These are phyloP conservation scores for Myxozyma vanderwaltii DNA, from an alignment of 805 yeast genomes.

Conservation along the genomic window DNA sequence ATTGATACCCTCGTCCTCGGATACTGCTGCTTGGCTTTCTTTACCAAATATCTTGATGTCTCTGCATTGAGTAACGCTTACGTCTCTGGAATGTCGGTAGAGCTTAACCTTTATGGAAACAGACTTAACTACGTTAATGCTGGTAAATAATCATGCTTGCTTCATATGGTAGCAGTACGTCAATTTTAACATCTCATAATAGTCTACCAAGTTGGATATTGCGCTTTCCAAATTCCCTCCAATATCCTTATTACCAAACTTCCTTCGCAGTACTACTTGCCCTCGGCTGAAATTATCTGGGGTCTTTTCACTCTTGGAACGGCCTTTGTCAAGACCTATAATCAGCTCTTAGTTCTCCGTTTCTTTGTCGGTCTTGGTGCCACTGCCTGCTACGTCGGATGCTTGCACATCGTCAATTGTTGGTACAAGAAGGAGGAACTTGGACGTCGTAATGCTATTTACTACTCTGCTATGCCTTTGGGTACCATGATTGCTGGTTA, in stretches of 20 bases:
- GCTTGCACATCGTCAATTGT: constrained; percentile 37
- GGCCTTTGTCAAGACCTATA: constrained; percentile 53
- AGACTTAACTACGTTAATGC: constrained; percentile 62
- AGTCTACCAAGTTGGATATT: constrained; percentile 60
- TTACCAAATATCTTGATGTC: constrained; percentile 67
- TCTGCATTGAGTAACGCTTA: constrained; percentile 66
- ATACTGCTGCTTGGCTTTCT: constrained; percentile 62
- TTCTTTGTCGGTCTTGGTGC: constrained; percentile 73
- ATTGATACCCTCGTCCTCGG: constrained; percentile 57
- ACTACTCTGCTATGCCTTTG: constrained; percentile 63
- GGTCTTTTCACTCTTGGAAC: constrained; percentile 63
- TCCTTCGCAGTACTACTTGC: constrained; percentile 59
- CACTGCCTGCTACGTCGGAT: constrained; percentile 63
- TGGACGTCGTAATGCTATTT: constrained; percentile 60
- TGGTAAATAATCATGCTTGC: constrained; percentile 5
- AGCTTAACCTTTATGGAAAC: constrained; percentile 59
- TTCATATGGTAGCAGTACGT: not conserved
- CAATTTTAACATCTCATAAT: not conserved
- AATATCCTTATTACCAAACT: constrained; percentile 57
- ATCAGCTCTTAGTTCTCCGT: constrained; percentile 60
- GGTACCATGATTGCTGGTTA: constrained; percentile 66
- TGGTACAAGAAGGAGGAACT: constrained; percentile 61
- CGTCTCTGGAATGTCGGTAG: constrained; percentile 61
- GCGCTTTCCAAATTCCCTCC: constrained; percentile 65
- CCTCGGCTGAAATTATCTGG: constrained; percentile 66